A percentile compares a stretch with the other conserved stretches of the same genome.
Conservation (phyloP, 306 rosid genomes). For the Quillaja saponaria region DNA sequence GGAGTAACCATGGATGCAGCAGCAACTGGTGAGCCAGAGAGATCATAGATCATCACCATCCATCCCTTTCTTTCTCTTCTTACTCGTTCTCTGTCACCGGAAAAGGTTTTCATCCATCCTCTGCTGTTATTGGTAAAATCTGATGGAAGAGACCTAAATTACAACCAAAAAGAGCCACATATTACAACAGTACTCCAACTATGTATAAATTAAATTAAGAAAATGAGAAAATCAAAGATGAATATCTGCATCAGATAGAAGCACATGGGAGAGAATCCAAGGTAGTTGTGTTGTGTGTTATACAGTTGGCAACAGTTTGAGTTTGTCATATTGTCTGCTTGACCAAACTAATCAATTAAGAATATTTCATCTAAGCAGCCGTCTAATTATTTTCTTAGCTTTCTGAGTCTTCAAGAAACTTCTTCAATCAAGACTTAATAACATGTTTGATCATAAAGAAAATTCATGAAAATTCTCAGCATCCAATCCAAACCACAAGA, state of each 20-base stretch:
- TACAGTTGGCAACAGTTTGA: conserved; percentile 35
- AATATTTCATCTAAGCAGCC: conserved; percentile 22
- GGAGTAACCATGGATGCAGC: conserved; percentile 94
- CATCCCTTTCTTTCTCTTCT: conserved; percentile 92
- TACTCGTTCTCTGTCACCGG: conserved; percentile 50
- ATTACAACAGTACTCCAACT: too few relatives aligned
- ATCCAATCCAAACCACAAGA: conserved; percentile 1
- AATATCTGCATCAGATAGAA: conserved; percentile 28
- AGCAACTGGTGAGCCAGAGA: conserved; percentile 87
- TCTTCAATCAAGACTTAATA: not conserved
- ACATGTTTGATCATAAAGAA: conserved; percentile 31
- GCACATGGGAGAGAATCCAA: conserved; percentile 68
- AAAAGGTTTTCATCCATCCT: conserved; percentile 65
- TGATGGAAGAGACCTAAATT: conserved; percentile 55
- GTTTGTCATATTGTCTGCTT: conserved; percentile 43
- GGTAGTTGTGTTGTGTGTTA: conserved; percentile 36
- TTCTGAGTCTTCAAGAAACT: not conserved
- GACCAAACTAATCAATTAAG: conserved; percentile 32
- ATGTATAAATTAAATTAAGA: too few relatives aligned
- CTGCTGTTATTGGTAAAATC: conserved; percentile 53
- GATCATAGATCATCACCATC: conserved; percentile 87
- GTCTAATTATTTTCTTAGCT: not conserved
- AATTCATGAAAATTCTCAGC: not conserved
- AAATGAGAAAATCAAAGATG: conserved; percentile 3
- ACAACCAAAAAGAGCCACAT: not conserved